phyloP scores from a whole-genome alignment of 768 basidiomycete genomes.

The Russula vinacea region DNA sequence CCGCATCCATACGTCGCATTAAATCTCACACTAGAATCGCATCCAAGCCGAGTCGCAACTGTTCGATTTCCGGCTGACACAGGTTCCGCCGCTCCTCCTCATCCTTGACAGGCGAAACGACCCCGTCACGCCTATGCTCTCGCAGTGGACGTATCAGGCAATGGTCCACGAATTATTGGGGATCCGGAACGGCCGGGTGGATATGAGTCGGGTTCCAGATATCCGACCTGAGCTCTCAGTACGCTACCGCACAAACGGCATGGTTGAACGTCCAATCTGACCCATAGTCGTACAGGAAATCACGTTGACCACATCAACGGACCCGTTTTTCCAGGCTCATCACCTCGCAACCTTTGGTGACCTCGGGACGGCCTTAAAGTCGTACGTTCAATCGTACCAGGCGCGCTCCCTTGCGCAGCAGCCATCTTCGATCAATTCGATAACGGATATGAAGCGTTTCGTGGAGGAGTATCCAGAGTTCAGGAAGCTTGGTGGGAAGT shows the following conservation, averaged over 20 bases:
- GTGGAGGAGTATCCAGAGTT: conserved; percentile 99
- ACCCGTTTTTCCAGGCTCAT: conserved; percentile 90
- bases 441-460: conserved; percentile 94
- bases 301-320: conserved; percentile 84
- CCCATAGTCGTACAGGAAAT: conserved; percentile 63
- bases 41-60: conserved; percentile 77
- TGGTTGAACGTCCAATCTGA: conserved; percentile 6
- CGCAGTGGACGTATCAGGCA: conserved; percentile 99
- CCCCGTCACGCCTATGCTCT: conserved; percentile 91
- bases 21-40: conserved; percentile 51
- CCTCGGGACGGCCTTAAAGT: conserved; percentile 84
- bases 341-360: conserved; percentile 95
- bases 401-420: conserved; percentile 72
- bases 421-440: conserved; percentile 84
- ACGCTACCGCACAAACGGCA: conserved; percentile 32
- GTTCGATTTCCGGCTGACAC: conserved; percentile 90
- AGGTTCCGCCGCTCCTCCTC: conserved; percentile 82
- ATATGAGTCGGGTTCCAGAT: conserved; percentile 78
- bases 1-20: conserved; percentile 13
- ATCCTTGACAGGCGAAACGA: conserved; percentile 96
- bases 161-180: conserved; percentile 97
- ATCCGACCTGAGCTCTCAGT: conserved; percentile 84
- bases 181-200: conserved; percentile 91
- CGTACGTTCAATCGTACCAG: conserved; percentile 93
- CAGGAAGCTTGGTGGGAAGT: conserved; percentile 95